phyloP scores from a whole-genome alignment of 2,329 filamentous ascomycete genomes.

The Trichoderma pleuroti region DNA sequence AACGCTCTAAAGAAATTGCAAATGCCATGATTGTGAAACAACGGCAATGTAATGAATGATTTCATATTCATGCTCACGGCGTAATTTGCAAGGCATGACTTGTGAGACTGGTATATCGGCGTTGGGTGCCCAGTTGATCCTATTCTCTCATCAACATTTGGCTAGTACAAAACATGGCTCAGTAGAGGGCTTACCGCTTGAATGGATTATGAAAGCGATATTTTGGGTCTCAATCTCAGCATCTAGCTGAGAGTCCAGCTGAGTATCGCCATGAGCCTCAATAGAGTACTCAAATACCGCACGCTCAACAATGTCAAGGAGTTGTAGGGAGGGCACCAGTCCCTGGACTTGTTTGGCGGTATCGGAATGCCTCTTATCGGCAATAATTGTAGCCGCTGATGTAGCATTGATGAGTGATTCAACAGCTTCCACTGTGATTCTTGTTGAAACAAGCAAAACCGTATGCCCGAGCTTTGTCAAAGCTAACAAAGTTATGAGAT shows the following conservation, averaged over 20 bases:
- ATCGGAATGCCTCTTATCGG: not conserved
- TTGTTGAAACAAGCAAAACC: not conserved
- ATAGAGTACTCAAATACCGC: slow-evolving; percentile 1
- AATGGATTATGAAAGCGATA: slow-evolving; percentile 3
- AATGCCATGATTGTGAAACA: slow-evolving; percentile 3
- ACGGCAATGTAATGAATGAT: not conserved
- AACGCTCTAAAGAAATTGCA: slow-evolving; percentile 8
- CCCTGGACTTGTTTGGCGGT: not conserved
- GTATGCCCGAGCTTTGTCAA: slow-evolving; percentile 9
- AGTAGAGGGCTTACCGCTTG: not conserved
- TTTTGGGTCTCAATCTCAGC: slow-evolving; percentile 1
- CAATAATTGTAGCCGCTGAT: slow-evolving; percentile 1
- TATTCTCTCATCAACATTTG: not conserved
- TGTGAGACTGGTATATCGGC: slow-evolving; percentile 3
- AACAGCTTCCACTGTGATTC: slow-evolving; percentile 1
- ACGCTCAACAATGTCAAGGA: not conserved
- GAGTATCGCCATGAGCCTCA: slow-evolving; percentile 5
- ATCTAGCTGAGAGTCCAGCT: not conserved
- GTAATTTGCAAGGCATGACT: slow-evolving; percentile 1
- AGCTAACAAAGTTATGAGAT: slow-evolving; percentile 7
- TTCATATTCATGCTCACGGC: slow-evolving; percentile 1
- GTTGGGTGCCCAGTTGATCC: slow-evolving; percentile 6
- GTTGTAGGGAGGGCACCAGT: not conserved
- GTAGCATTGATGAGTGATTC: slow-evolving; percentile 4
- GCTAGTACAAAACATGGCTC: not conserved